phyloP scores from a whole-genome alignment of 257 asterid species.

The Solanum clarkiae region DNA sequence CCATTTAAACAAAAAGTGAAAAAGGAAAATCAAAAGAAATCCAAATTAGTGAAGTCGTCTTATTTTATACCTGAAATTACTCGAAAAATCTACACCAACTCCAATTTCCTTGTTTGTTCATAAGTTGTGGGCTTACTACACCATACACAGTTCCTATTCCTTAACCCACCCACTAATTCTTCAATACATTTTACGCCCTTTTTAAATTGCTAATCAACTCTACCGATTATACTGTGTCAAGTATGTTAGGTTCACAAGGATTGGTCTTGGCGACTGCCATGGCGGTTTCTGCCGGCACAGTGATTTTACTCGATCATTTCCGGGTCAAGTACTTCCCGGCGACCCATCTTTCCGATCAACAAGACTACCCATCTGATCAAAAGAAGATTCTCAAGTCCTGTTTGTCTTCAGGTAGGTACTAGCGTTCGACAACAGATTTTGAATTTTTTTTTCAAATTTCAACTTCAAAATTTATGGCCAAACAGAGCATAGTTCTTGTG shows the following conservation, averaged over 20 bases:
- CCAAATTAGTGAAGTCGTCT: background rate
- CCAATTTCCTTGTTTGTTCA: background rate
- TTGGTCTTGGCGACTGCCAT: conserved; percentile 76
- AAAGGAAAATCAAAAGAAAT: background rate
- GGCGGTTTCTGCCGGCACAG: conserved; percentile 83
- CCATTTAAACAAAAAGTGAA: background rate
- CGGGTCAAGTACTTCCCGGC: conserved; percentile 22
- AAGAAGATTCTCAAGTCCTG: conserved; percentile 34
- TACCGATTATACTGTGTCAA: background rate
- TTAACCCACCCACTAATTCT: background rate
- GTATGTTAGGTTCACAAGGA: conserved; percentile 56
- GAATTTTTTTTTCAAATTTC: too few relatives aligned
- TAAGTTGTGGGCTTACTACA: background rate
- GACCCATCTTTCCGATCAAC: background rate
- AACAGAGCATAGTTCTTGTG: background rate
- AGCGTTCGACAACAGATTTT: too few relatives aligned
- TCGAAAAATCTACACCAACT: background rate
- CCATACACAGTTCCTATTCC: background rate
- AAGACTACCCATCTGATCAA: background rate
- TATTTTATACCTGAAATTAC: background rate
- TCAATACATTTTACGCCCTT: background rate
- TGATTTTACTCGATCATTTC: conserved; percentile 48
- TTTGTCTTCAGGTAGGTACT: conserved; percentile 46
- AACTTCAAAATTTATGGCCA: background rate
- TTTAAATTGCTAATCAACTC: background rate